Evolutionary conservation across 805 yeast species (phyloP), one percentile per base, ranked within the genome.

Genomic region (Zygoascus biomembranicola): DNA sequence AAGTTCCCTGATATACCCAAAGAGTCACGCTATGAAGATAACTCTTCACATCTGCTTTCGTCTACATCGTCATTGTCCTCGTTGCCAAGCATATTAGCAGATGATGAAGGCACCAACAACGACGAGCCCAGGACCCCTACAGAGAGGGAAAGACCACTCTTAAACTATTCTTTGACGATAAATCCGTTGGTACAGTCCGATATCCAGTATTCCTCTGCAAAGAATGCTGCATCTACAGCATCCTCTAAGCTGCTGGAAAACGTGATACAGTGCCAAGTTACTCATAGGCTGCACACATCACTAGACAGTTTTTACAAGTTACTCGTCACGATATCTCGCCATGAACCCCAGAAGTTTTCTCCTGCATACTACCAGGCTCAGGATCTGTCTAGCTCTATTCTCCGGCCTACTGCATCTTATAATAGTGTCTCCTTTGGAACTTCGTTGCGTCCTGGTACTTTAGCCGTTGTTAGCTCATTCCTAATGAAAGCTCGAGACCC

Each of bases 401-500:
- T 60, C 32, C 45, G 47, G 16, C 19, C 13, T 5, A 28, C 41
- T n/a, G 31, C 32, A 14, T 8, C 49, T n/a, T 43, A 42, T 18
- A 47, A 49, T 14, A n/a, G 43, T 14, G 35, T 51, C 11, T 19
- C 47, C 23, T 59, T 59, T 49, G 50, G 55, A 26, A 32, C 60
- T 23, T 16, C 43, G 13, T 50, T 57, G 26, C 52, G 59, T 31
- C 62, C 66, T 59, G 62, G 59, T 14, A 64, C 63, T 49, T 54
- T 68, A 1, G 64, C 62, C 43, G 54, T 66, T 14, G 55, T 68
- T 43, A 66, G 63, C 54, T 63, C 69, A 10, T 66, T 68, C 48
- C 52, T 68, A 53, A 64, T 69, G 8, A 54, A 66, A 41, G 55
- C 68, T 32, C 61, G 69, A 37, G 60, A 69, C 1, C 64, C 70